Percentiles rank a stretch among this genome's conserved stretches.
These are phyloP conservation scores for Nannochloropsis gaditana DNA, from an alignment of 108 stramenopile genomes.

Conservation along the genomic window DNA sequence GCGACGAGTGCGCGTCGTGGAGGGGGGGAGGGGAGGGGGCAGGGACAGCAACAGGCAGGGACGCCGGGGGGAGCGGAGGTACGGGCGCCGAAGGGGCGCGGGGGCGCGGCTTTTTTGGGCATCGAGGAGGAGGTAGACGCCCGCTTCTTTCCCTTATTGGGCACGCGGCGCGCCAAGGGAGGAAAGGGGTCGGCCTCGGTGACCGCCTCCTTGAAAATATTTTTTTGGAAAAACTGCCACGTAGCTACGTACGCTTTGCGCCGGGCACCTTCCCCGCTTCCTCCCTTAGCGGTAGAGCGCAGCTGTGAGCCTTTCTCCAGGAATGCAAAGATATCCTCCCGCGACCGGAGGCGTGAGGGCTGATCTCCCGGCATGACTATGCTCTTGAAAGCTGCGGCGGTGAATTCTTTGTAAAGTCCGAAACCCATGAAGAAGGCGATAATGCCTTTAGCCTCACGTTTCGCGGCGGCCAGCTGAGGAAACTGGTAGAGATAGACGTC, in stretches of 20 bases:
- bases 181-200: not conserved
- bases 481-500: not conserved
- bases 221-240: not conserved
- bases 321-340: constrained; percentile 1
- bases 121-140: not conserved
- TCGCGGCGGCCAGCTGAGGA: not conserved
- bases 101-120: not conserved
- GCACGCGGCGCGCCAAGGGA: not conserved
- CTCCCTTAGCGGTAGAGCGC: not conserved
- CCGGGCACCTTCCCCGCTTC: not conserved
- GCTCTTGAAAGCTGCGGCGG: not conserved
- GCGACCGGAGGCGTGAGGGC: not conserved
- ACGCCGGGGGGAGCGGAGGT: constrained; percentile 6
- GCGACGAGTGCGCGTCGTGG: not conserved
- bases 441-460: not conserved
- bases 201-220: not conserved
- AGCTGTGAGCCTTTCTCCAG: constrained; percentile 8
- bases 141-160: not conserved
- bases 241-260: not conserved
- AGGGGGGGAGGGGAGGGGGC: not conserved
- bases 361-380: not conserved
- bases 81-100: not conserved
- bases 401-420: not conserved
- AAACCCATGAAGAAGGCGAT: not conserved
- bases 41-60: not conserved